Base-by-base conservation (phyloP, 108 stramenopile species). In the Cylindrotheca fusiformis region DNA sequence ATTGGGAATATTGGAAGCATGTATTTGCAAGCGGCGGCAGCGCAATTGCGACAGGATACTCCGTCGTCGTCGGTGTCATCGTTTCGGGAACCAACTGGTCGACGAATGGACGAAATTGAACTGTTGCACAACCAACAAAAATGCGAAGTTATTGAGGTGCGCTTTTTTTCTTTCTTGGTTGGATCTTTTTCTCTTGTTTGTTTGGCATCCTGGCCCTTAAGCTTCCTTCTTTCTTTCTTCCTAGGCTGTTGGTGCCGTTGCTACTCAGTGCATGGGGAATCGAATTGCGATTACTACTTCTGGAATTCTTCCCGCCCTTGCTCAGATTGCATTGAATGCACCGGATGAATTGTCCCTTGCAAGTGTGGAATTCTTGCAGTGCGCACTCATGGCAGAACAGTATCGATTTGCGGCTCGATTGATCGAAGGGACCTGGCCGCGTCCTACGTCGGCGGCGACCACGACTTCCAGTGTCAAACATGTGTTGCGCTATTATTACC, bases 401-500 rank as follows among this genome's bases (percentile, higher is more conserved):
- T 83, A 77, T 47, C 78, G 74, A 21, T 75, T 68, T 29, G 85
- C 84, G 12, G 67, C 46, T 3, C 33, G 54, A 21, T 29, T 59
- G 23, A 58, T 82, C 21, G 19, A 24, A 1, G 68, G 65, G 29
- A 57, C 63, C 0, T 81, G 80, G 80, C 80, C 80, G 2, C 57
- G 71, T 32, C 80, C 80, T 24, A n/a, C n/a, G n/a, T n/a, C n/a
- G n/a, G n/a, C n/a, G n/a, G 45, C 56, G 14, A 28, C 30, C 19
- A 10, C 23, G 14, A 47, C 28, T 21, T n/a, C 31, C 29, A 57
- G 20, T 21, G 58, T 70, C 32, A 33, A 47, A 12, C 62, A 54
- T 14, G 76, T 80, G 32, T 41, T 90, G 48, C 72, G 83, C 41
- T 85, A 78, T 63, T 85, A 83, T 48, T 83, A 83, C 58, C 60